Evolutionary conservation across 2,329 filamentous ascomycete species (phyloP).

Genomic region (Xylaria sp.): DNA sequence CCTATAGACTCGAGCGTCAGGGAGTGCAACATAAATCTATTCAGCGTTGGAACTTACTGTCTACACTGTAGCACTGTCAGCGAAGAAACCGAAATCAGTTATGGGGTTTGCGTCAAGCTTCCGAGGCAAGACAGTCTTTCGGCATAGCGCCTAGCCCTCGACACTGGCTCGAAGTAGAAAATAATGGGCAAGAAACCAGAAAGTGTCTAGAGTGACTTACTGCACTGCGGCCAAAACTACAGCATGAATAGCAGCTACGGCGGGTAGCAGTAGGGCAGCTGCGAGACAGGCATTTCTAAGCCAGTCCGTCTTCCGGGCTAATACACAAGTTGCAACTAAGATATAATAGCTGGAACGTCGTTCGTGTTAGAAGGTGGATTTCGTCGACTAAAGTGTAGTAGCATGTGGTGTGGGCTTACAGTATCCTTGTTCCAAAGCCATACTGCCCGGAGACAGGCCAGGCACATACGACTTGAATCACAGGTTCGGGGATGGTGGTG

Average conservation of each 20-base stretch:
- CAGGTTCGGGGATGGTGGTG: slow-evolving; percentile 39
- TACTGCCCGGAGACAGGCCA: slow-evolving; percentile 58
- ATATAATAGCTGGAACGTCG: slow-evolving; percentile 64
- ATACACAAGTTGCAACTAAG: slow-evolving; percentile 70
- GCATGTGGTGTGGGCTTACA: slow-evolving; percentile 47
- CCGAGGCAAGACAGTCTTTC: neutral
- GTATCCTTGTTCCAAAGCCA: slow-evolving; percentile 53
- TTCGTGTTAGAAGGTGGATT: slow-evolving; percentile 16
- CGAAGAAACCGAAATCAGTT: neutral
- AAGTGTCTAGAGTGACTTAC: slow-evolving; percentile 21
- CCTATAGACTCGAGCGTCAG: slow-evolving; percentile 52
- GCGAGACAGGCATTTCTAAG: slow-evolving; percentile 72
- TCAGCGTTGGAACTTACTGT: slow-evolving; percentile 57
- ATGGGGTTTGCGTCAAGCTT: neutral
- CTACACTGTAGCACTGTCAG: slow-evolving; percentile 47
- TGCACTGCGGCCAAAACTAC: slow-evolving; percentile 71
- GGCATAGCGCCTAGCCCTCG: neutral
- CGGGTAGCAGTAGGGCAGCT: slow-evolving; percentile 70
- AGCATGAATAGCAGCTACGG: slow-evolving; percentile 71
- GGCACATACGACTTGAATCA: slow-evolving; percentile 54
- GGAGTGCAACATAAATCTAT: slow-evolving; percentile 12
- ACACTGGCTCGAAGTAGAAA: neutral
- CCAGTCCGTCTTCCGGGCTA: slow-evolving; percentile 72
- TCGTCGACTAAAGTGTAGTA: neutral
- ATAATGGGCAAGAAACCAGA: neutral